phyloP scores from a whole-genome alignment of 805 yeast genomes.

The Saccharomycopsis sp. region DNA sequence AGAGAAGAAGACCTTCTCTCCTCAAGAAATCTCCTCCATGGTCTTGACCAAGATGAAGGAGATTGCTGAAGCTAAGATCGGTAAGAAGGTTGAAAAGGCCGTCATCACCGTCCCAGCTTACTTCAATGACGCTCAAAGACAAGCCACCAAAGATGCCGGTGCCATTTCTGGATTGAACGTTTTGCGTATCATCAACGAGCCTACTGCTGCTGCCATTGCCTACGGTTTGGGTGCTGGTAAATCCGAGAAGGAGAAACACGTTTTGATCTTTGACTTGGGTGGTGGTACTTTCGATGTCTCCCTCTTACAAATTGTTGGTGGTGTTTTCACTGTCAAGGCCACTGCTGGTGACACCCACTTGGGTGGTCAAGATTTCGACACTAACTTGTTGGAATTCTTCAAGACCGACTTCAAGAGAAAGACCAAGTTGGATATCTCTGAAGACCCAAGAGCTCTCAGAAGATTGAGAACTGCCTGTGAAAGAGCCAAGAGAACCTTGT shows the following conservation, averaged over 20 bases:
- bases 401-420: constrained; percentile 92
- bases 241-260: constrained; percentile 76
- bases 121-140: constrained; percentile 76
- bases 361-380: constrained; percentile 99
- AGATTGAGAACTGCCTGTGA: constrained; percentile 98
- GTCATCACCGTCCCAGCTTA: constrained; percentile 77
- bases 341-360: constrained; percentile 99
- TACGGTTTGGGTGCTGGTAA: constrained; percentile 95
- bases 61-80: constrained; percentile 72
- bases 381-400: constrained; percentile 90
- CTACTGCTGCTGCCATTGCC: constrained; percentile 98
- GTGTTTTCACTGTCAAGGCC: constrained; percentile 94
- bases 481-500: constrained; percentile 97
- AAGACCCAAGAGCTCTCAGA: constrained; percentile 92
- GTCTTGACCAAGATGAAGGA: constrained; percentile 77
- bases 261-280: constrained; percentile 91
- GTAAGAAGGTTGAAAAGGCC: constrained; percentile 65
- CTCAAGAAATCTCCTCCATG: constrained; percentile 73
- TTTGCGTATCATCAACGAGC: constrained; percentile 71
- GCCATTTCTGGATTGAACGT: constrained; percentile 74
- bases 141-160: constrained; percentile 80
- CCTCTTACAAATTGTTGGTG: constrained; percentile 85
- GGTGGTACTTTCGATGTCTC: constrained; percentile 99
- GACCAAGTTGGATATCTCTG: constrained; percentile 84
- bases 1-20: constrained; percentile 63